Base-by-base conservation (phyloP, 345 rosid genomes). In the Gossypium thurberi region DNA sequence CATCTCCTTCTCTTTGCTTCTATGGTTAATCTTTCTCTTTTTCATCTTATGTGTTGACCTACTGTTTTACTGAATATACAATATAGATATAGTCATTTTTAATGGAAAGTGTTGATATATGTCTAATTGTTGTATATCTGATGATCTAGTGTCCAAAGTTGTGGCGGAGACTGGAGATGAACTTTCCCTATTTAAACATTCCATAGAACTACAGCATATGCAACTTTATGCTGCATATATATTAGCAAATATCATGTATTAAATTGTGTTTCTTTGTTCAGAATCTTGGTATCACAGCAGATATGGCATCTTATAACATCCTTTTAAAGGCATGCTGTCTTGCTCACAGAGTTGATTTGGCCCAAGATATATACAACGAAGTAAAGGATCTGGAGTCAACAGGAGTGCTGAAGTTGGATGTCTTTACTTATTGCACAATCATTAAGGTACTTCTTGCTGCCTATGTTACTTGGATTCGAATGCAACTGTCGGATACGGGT, bases 241-340 rank as follows among this genome's bases (percentile, higher is more conserved):
- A 28, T 50, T 69, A 26, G 25, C 25, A 51, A 50, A 56, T 20
- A 68, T 26, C n/a, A 26, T 44, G 3, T 28, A 17, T 26, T 69
- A 69, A 17, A 17, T 51, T 69, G 59, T 69, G 72, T 69, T 69
- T 33, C 46, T 51, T 14, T 64, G 71, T 70, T 75, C 97, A 92
- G 97, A 83, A 85, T 75, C 82, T 87, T 74, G 89, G 87, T 44
- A 79, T 90, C 74, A 71, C 74, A 66, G 90, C 91, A 26, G 97
- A 90, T 76, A 82, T 87, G 88, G 83, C 97, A 76, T 87, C 98
- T 75, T 89, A 94, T 80, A 94, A 92, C 78, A 84, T 92, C 74
- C 93, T 94, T 75, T 79, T 94, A 84, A 94, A 94, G 88, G 90
- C 93, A 23, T 92, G 95, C 79, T 88, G 92, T 78, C 84, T 89